A percentile compares a stretch with the other conserved stretches of the same genome.
These are phyloP conservation scores for Torrubiellomyces zombiae DNA, from an alignment of 2,329 filamentous ascomycete species.

Conservation along the genomic window DNA sequence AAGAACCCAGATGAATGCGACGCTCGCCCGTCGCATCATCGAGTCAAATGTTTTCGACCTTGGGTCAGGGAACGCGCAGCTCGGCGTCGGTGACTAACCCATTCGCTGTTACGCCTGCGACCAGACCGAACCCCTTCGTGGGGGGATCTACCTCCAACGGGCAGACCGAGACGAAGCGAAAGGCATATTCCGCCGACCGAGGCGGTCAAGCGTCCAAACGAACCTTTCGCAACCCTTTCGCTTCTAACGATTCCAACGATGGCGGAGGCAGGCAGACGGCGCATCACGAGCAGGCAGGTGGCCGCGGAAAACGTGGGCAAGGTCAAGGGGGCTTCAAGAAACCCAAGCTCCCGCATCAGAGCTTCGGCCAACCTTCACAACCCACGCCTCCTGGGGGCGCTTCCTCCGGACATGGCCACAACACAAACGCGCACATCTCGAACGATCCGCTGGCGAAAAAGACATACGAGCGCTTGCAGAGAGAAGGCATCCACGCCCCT, in stretches of 20 bases:
- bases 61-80: conserved; percentile 18
- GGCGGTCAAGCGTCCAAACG: conserved; percentile 7
- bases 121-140: conserved; percentile 10
- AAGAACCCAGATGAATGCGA: conserved; percentile 19
- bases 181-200: conserved; percentile 11
- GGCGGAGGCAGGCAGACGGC: conserved; percentile 7
- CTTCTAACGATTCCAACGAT: conserved; percentile 11
- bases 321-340: conserved; percentile 3
- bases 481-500: conserved; percentile 36
- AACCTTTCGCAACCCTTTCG: conserved; percentile 12
- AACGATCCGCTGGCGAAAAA: conserved; percentile 27
- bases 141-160: conserved; percentile 2
- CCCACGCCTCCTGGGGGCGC: conserved; percentile 11
- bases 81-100: conserved; percentile 18
- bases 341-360: no score
- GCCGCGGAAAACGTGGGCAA: conserved; percentile 5
- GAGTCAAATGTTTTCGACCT: conserved; percentile 21
- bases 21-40: conserved; percentile 22
- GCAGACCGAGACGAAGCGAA: conserved; percentile 8
- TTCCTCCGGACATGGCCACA: conserved; percentile 8
- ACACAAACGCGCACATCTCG: conserved; percentile 8
- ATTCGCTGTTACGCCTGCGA: conserved; percentile 14
- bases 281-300: conserved; percentile 10
- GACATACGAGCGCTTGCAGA: conserved; percentile 35
- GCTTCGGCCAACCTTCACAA: conserved; percentile 7